Base-by-base conservation (phyloP, 2,329 filamentous ascomycete genomes). In the Xylariaceae sp. region DNA sequence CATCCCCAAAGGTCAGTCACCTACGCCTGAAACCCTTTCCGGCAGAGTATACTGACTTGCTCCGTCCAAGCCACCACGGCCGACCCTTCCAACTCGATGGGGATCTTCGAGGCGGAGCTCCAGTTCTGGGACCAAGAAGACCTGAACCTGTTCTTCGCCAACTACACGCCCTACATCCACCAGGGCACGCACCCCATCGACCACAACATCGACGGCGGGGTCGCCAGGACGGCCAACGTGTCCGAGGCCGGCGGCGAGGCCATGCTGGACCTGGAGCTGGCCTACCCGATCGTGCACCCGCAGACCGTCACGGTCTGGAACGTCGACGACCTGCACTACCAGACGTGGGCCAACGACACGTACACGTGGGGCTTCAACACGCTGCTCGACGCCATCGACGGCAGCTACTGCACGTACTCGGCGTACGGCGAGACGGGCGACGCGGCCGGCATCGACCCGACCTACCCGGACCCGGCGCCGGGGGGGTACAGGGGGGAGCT, bases 371-470 rank as follows among this genome's bases (percentile, higher is more conserved):
- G 45, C 42, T 12, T 38, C 13, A 66, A 67, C 45, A 66, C 57
- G 22, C 65, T 66, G 47, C 49, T 64, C 27, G 67, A 72, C 36
- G 69, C 68, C 19, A 59, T 72, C 25, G 68, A 72, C 42, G 68
- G 67, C 3, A 64, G 61, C 31, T 75, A 73, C 52, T 74, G 72
- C 56, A 63, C 60, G 7, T 68, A 64, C 41, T 56, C 56, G n/a
- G 67, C 67, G 1, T 71, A 58, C 37, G 64, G 64, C 29, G 63
- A 70, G 44, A 66, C 57, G 0, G 70, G 70, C 10, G 60, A 74
- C 39, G 53, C 61, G 28, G 61, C 61, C 10, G 53, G 53, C 14
- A 54, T 69, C 5, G 72, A 75, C 41, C 67, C 70, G 0, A 52
- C 53, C 5, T 75, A 75, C 43, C 72, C 70, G 1, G 61, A 72